A percentile compares a stretch with the other conserved stretches of the same genome.
Conservation (phyloP, 495 filamentous ascomycete species). For the Aspergillus funiculosus region DNA sequence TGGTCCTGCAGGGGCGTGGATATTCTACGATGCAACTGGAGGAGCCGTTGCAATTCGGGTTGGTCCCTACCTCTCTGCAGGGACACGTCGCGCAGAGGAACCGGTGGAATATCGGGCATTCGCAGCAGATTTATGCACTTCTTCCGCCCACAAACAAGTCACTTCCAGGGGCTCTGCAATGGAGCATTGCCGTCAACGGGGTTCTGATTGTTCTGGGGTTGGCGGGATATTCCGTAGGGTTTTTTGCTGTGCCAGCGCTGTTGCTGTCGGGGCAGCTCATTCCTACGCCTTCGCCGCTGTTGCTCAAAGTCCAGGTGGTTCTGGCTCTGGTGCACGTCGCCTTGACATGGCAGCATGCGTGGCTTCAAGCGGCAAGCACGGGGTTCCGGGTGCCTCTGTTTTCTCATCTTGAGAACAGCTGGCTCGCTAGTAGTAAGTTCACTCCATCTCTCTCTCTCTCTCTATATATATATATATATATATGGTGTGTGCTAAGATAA, state of each 20-base stretch:
- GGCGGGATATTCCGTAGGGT: slow-evolving; percentile 17
- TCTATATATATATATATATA: not conserved
- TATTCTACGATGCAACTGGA: slow-evolving; percentile 42
- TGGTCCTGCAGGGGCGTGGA: slow-evolving; percentile 38
- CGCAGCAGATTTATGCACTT: slow-evolving; percentile 29
- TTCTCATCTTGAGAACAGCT: slow-evolving; percentile 32
- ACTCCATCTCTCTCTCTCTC: not conserved
- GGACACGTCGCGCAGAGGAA: slow-evolving; percentile 48
- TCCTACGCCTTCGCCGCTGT: slow-evolving; percentile 6
- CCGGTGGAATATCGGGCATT: slow-evolving; percentile 33
- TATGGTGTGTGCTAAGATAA: not conserved
- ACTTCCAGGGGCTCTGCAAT: slow-evolving; percentile 18
- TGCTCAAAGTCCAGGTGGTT: slow-evolving; percentile 16
- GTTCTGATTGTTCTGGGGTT: slow-evolving; percentile 23
- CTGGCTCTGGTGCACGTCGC: slow-evolving; percentile 16
- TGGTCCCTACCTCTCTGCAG: slow-evolving; percentile 43
- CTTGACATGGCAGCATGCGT: slow-evolving; percentile 27
- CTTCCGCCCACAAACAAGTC: slow-evolving; percentile 9
- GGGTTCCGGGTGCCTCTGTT: slow-evolving; percentile 22
- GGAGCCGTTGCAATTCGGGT: slow-evolving; percentile 47
- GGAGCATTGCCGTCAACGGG: slow-evolving; percentile 26
- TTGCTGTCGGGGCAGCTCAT: slow-evolving; percentile 18
- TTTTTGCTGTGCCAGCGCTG: slow-evolving; percentile 22
- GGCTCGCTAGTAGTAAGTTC: slow-evolving; percentile 28
- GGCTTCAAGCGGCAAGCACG: slow-evolving; percentile 19